Percentiles rank a stretch among this genome's conserved stretches.
phyloP scores from a whole-genome alignment of 371 early-diverging fungal genomes.

The Sporodiniella umbellata region DNA sequence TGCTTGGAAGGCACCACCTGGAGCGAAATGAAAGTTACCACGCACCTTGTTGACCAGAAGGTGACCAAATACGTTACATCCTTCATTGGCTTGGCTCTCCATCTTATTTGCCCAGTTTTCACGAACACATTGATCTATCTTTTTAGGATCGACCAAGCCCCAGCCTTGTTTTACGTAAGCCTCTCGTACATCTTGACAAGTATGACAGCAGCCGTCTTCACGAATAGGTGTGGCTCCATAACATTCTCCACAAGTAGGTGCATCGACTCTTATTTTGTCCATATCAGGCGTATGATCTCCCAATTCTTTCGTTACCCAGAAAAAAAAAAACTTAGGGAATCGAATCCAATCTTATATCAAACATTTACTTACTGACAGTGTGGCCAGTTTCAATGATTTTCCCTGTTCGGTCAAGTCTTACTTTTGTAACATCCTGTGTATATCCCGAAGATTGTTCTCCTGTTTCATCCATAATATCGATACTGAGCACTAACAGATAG shows the following conservation, averaged over 20 bases:
- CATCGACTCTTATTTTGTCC: slow-evolving; percentile 38
- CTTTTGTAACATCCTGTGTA: slow-evolving; percentile 78
- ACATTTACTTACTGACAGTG: slow-evolving; percentile 37
- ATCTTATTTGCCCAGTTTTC: slow-evolving; percentile 82
- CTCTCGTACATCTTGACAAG: slow-evolving; percentile 88
- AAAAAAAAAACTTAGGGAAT: too few species aligned
- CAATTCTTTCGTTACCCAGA: slow-evolving; percentile 25
- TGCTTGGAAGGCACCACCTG: slow-evolving; percentile 84
- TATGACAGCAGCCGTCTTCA: slow-evolving; percentile 88
- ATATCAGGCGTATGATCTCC: slow-evolving; percentile 45
- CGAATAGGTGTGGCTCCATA: slow-evolving; percentile 71
- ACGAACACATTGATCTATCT: slow-evolving; percentile 88
- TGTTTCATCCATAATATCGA: slow-evolving; percentile 94
- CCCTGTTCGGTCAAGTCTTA: slow-evolving; percentile 71
- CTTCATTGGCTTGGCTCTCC: slow-evolving; percentile 80
- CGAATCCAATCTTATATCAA: neutral
- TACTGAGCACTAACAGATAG: slow-evolving; percentile 62
- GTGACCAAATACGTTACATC: slow-evolving; percentile 84
- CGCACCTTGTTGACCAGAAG: slow-evolving; percentile 89
- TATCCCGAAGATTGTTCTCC: slow-evolving; percentile 64
- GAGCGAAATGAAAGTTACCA: slow-evolving; percentile 91
- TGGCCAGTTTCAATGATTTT: slow-evolving; percentile 56
- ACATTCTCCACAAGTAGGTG: slow-evolving; percentile 85
- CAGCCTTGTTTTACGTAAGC: slow-evolving; percentile 83
- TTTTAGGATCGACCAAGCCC: slow-evolving; percentile 71